Evolutionary conservation across 768 basidiomycete genomes (phyloP), one percentile per base, ranked within the genome.

Genomic region (Mycena metata): DNA sequence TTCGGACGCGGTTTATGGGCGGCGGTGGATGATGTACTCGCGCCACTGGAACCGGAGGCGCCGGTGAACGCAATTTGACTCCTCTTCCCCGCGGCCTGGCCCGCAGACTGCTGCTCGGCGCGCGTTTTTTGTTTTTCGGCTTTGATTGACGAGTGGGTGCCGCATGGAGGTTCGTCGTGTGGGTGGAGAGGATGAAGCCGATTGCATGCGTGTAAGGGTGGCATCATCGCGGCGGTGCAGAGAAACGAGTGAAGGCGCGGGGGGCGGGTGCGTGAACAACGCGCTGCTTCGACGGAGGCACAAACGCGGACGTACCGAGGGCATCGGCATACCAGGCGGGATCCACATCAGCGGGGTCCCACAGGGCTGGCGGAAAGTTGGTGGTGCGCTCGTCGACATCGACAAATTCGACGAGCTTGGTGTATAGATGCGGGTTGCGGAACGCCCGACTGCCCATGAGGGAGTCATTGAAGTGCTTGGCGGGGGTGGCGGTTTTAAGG

Each of bases 341-440:
- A 58, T 83, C 76, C 2, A 92, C 81, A 45, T 86, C 86, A 42
- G 85, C 79, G 16, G 94, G 90, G 74, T 92, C 86, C 91, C 97
- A 98, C 1, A 93, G 79, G 10, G 83, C 81, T 19, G 67, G 82
- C 64, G 93, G 91, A 74, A 96, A 96, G 70, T 95, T 94, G 2
- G 91, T 92, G n/a, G 88, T 82, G 17, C 91, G 88, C 78, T 99
- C 97, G 74, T 97, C 91, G 17, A 96, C 92, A 60, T 93, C 92
- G 17, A 98, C 90, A 76, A 96, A 98, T 75, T 98, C 95, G 69
- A 99, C 96, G 2, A 99, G 88, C 73, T 96, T 96, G 15, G 94
- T 85, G 79, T 97, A 98, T n/a, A 99, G 88, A 75, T 98, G 95
- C 0, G 97, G 97, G 75, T 99, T 99, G 30, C 96, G 90, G 80